These are phyloP conservation scores for Hordeum marinum DNA, from an alignment of 176 grass and related monocot species.

Conservation along the genomic window DNA sequence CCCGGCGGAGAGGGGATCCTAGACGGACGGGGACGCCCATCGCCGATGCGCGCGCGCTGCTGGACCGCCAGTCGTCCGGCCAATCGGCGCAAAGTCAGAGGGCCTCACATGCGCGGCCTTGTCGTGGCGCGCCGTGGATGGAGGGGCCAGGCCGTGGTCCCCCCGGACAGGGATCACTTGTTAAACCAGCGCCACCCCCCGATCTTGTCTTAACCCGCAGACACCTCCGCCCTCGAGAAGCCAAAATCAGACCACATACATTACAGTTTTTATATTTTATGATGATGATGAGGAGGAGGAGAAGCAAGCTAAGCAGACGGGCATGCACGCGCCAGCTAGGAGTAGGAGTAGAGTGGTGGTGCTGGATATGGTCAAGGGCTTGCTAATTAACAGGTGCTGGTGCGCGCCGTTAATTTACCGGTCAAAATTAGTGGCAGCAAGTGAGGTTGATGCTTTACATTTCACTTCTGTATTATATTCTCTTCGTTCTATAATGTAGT, in stretches of 20 bases:
- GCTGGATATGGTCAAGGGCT: background rate
- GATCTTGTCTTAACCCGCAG: slow-evolving; percentile 19
- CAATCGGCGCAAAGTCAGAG: slow-evolving; percentile 38
- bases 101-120: slow-evolving; percentile 2
- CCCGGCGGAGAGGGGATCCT: background rate
- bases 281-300: too few species aligned
- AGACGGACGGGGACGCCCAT: slow-evolving; percentile 17
- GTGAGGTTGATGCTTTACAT: too few species aligned
- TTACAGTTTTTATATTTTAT: too few species aligned
- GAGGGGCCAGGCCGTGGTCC: background rate
- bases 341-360: background rate
- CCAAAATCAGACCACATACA: too few species aligned
- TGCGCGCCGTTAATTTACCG: too few species aligned
- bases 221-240: slow-evolving; percentile 36
- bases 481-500: too few species aligned
- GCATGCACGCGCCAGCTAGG: background rate
- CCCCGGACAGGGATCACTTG: background rate
- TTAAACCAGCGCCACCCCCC: background rate
- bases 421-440: too few species aligned
- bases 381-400: background rate
- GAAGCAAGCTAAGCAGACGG: background rate
- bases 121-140: slow-evolving; percentile 10
- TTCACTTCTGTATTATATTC: too few species aligned
- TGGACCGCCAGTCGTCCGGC: background rate
- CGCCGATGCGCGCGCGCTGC: too few species aligned